Evolutionary conservation across 2,329 filamentous ascomycete species (phyloP).

Genomic region (Ophiostoma sp.): DNA sequence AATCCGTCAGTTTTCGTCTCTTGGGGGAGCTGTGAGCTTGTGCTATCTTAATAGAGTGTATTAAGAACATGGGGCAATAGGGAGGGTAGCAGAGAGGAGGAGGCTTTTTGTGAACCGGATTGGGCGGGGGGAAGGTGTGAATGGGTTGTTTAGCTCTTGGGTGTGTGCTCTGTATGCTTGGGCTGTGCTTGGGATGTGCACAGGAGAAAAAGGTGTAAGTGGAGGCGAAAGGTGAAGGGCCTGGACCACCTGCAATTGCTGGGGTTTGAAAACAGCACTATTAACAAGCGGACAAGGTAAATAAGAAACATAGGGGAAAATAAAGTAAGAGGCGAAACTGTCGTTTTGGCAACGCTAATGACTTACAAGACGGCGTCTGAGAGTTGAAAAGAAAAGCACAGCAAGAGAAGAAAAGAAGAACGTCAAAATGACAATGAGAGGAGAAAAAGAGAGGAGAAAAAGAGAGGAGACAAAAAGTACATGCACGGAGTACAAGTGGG

Average conservation of each 20-base stretch:
- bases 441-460: background rate
- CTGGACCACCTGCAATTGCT: background rate
- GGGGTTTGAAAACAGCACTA: constrained; percentile 2
- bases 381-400: background rate
- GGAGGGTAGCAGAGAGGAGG: background rate
- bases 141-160: background rate
- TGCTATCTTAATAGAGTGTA: constrained; percentile 6
- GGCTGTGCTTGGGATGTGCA: background rate
- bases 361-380: background rate
- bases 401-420: background rate
- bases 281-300: background rate
- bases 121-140: background rate
- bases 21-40: background rate
- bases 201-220: background rate
- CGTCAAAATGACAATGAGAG: background rate
- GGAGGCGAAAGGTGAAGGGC: background rate
- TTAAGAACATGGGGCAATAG: constrained; percentile 15
- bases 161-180: background rate
- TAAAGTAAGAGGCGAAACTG: background rate
- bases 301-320: background rate
- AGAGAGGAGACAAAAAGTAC: background rate
- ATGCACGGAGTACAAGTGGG: background rate
- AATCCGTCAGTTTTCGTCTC: background rate
- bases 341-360: background rate
- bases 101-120: background rate